These are phyloP conservation scores for Aspergillus carbonarius DNA, from an alignment of 2,329 filamentous ascomycete species.

Conservation along the genomic window DNA sequence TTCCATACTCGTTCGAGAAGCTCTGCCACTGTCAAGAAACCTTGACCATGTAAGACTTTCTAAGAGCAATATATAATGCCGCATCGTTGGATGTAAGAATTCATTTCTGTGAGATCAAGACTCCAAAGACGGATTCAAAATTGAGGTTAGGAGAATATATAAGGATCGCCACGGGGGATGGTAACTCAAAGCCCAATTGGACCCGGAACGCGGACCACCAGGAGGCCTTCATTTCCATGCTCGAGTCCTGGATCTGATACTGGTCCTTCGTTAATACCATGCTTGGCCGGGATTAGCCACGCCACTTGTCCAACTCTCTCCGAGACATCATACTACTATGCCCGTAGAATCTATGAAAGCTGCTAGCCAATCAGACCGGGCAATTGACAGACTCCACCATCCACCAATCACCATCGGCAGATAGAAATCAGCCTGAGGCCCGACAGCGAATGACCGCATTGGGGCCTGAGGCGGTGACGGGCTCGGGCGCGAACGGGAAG, in stretches of 20 bases:
- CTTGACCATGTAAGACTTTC: not conserved
- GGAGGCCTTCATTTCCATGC: not conserved
- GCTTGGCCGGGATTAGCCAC: not conserved
- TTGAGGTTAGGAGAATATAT: not conserved
- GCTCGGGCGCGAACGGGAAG: constrained; percentile 22
- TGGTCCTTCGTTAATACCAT: not conserved
- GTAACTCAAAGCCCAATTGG: not conserved
- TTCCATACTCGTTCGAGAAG: not conserved
- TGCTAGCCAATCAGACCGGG: constrained; percentile 13
- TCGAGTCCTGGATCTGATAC: not conserved
- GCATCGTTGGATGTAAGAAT: not conserved
- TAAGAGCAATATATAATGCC: not conserved
- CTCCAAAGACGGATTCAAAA: not conserved
- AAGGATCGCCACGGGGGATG: not conserved
- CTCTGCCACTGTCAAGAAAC: not conserved
- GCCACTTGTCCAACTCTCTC: not conserved
- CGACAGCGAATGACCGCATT: not conserved
- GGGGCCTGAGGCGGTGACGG: constrained; percentile 29
- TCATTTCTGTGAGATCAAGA: too few relatives aligned
- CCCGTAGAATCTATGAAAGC: too few relatives aligned
- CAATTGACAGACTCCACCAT: not conserved
- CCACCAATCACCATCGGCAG: constrained; percentile 27
- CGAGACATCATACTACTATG: not conserved
- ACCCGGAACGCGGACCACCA: not conserved
- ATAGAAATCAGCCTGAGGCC: constrained; percentile 23